Base-by-base conservation (phyloP, 306 rosid species). In the Prunus mongolica region DNA sequence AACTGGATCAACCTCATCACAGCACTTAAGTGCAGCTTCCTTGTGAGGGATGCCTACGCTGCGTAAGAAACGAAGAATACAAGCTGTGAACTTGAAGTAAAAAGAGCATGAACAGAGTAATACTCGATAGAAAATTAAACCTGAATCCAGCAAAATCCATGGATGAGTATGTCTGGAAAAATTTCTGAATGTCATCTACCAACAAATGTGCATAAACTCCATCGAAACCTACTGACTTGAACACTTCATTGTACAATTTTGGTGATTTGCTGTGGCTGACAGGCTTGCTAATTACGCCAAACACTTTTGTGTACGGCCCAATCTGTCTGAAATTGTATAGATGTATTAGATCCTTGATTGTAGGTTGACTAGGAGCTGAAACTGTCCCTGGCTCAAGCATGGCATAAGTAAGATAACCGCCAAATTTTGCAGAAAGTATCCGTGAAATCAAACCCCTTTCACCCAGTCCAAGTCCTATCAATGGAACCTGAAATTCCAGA, bases 311-410 rank as follows among this genome's bases (percentile, higher is more conserved):
- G 70, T 81, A 84, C 24, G 97, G 92, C 65, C 92, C 90, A 32
- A 90, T 44, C 50, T 74, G 90, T 81, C 89, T 88, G 69, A 90
- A 84, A 78, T 95, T 92, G 91, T 90, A 95, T 65, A 89, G 78
- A 83, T 83, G 6, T 74, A 92, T 69, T 56, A 95, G 86, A 83
- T 92, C 97, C 82, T 88, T 76, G 51, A 95, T 78, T 16, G 97
- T 78, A 49, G 98, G 97, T 88, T 95, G 97, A 76, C 96, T 97
- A 76, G 97, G 92, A 82, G 97, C 99, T 52, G 99, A 95, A 80
- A 92, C 92, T 74, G 87, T 80, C 85, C 93, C 88, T 12, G 89
- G 51, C 81, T 95, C 93, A 2, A 92, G 87, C 12, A 97, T 83
- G 76, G 93, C 97, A 87, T 90, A 92, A 65, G 97, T 92, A 32